Evolutionary conservation across 129 eudicot species (phyloP), one percentile per base, ranked within the genome.

Genomic region (Cynara cardunculus): DNA sequence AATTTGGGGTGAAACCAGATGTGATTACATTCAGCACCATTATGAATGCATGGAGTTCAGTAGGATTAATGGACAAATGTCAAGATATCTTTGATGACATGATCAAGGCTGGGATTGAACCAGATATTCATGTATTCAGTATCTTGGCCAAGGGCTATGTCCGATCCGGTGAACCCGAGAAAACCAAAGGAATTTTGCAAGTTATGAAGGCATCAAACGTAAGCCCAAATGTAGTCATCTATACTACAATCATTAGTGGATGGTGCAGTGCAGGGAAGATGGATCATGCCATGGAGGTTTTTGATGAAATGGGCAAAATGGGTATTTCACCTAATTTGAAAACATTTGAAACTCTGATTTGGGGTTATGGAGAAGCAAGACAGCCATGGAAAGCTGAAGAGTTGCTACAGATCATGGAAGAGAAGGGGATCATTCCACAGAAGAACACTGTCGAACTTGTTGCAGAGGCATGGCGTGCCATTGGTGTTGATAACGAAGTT

Each of bases 311-410:
- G 97, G 68, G 88, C 77, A 87, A 88, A 75, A 79, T 87, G 84
- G 93, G 87, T 11, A 71, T 96, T 49, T 82, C 94, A 31, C 97
- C 99, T 0, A 96, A 92, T 70, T 34, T 91, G 83, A 96, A 88
- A 79, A 96, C 99, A 16, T 89, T 85, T 68, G 97, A 95, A 27
- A 95, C 99, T 7, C 85, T 95, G 5, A 95, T 95, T 49, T 95
- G 99, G 99, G 99, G 99, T 13, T 92, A 77, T 34, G 93, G 97
- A 35, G 97, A 92, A 89, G 91, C 97, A 25, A 90, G 83, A 84
- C 94, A 92, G 62, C 99, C 99, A 30, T 92, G 94, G 97, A 95
- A 95, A 83, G 96, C 90, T 0, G 97, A 95, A 73, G 97, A 95
- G 66, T 56, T 92, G 46, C 84, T 92, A 25, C 84, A 83, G 24